Evolutionary conservation across 305 asterid genomes (phyloP).

Genomic region (Euphrasia arctica): DNA sequence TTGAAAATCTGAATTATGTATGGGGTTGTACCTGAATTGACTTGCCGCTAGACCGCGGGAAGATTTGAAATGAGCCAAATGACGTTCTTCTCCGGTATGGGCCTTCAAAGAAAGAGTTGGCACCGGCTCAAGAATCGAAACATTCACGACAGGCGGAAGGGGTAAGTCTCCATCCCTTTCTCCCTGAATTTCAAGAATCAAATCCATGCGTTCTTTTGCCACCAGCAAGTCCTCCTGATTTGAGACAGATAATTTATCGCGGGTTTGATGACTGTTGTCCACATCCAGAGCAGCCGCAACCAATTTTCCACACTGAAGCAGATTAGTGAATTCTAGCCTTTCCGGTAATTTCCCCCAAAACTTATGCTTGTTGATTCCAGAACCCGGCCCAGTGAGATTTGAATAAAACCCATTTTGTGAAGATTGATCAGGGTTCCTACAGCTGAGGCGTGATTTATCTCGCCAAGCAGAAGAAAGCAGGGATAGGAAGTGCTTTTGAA

Average conservation of each 20-base stretch:
- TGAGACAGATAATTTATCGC: conserved; percentile 27
- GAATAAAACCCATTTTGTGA: conserved; percentile 51
- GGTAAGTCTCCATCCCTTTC: conserved; percentile 34
- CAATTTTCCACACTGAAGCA: conserved; percentile 60
- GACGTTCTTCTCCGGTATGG: conserved; percentile 31
- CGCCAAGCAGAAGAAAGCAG: conserved; percentile 75
- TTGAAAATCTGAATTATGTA: not conserved
- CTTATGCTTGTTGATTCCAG: conserved; percentile 30
- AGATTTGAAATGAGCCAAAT: conserved; percentile 36
- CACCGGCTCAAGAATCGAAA: conserved; percentile 55
- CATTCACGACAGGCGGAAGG: conserved; percentile 52
- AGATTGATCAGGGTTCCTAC: conserved; percentile 28
- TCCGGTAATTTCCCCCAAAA: conserved; percentile 34
- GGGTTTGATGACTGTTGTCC: conserved; percentile 32
- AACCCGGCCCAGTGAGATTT: conserved; percentile 33
- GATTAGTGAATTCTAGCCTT: conserved; percentile 54
- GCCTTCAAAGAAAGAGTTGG: conserved; percentile 36
- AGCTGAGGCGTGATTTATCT: conserved; percentile 36
- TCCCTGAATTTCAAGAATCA: conserved; percentile 53
- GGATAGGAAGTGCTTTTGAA: conserved; percentile 78
- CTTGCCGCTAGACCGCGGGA: conserved; percentile 41
- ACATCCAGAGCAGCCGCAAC: conserved; percentile 63
- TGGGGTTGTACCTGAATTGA: conserved; percentile 54
- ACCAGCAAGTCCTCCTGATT: conserved; percentile 40
- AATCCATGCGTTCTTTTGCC: conserved; percentile 58